Percentiles rank a stretch among this genome's conserved stretches.
Evolutionary conservation across 2,329 filamentous ascomycete species (phyloP).

Genomic region (Verticillium tricorpus): DNA sequence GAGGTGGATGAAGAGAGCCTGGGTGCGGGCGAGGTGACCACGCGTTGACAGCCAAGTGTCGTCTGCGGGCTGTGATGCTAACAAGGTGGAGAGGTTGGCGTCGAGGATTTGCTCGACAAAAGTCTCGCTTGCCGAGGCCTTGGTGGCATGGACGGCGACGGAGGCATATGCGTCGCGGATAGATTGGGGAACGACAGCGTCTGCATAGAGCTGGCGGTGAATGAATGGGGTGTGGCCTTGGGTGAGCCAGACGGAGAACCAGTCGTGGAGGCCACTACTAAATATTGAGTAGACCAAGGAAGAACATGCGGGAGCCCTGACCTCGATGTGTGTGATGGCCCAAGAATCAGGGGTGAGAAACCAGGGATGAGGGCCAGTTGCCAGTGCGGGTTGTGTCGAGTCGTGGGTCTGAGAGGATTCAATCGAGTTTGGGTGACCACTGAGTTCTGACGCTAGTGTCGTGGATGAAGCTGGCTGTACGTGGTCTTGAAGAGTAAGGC

Average conservation of each 20-base stretch:
- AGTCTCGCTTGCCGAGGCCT: neutral
- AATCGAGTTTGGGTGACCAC: neutral
- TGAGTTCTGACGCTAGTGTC: no score
- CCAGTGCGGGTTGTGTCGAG: no score
- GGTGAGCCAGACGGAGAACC: neutral
- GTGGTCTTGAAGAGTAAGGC: no score
- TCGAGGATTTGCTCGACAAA: neutral
- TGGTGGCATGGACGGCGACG: neutral
- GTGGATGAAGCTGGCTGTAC: no score
- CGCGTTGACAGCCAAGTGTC: slow-evolving; percentile 2
- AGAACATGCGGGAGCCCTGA: neutral
- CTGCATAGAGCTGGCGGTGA: slow-evolving; percentile 16
- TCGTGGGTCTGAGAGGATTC: neutral
- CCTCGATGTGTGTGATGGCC: neutral
- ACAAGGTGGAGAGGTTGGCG: neutral
- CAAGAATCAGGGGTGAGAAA: neutral
- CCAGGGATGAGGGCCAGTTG: neutral
- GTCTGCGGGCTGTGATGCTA: neutral
- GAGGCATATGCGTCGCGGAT: slow-evolving; percentile 13
- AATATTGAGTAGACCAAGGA: neutral
- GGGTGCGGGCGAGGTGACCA: slow-evolving; percentile 16
- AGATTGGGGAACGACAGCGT: neutral
- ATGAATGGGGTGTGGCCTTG: slow-evolving; percentile 17
- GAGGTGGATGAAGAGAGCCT: slow-evolving; percentile 16
- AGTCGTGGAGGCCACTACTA: neutral